A percentile compares a stretch with the other conserved stretches of the same genome.
phyloP scores from a whole-genome alignment of 2,329 filamentous ascomycete species.

The Microdochium nivale region DNA sequence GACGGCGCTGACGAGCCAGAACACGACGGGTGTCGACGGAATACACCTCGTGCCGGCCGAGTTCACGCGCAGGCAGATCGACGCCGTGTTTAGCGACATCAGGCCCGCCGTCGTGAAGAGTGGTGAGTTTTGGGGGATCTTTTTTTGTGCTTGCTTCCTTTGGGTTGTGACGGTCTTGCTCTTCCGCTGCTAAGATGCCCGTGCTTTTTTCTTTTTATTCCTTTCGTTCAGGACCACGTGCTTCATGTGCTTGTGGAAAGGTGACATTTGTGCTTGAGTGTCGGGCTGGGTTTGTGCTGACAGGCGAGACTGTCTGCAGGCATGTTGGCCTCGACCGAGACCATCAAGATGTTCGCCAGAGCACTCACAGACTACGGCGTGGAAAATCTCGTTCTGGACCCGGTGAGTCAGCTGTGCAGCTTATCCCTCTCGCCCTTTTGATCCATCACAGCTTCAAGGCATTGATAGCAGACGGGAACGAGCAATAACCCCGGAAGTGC shows the following conservation, averaged over 20 bases:
- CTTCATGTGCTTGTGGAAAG: too few relatives aligned
- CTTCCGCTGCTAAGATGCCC: too few relatives aligned
- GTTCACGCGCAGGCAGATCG: constrained; percentile 80
- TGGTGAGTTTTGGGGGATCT: constrained; percentile 41
- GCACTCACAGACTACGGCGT: constrained; percentile 51
- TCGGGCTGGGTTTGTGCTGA: too few relatives aligned
- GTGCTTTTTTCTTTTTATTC: neutral
- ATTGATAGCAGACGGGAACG: too few relatives aligned
- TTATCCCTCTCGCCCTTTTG: too few relatives aligned
- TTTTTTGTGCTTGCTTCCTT: neutral
- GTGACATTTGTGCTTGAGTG: too few relatives aligned
- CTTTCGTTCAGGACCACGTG: neutral
- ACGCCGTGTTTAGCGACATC: constrained; percentile 76
- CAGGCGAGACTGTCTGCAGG: constrained; percentile 35
- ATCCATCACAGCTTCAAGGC: too few relatives aligned
- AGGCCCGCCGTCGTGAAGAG: constrained; percentile 87
- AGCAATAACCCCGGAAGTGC: too few relatives aligned
- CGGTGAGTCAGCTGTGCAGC: too few relatives aligned
- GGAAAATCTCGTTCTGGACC: constrained; percentile 60
- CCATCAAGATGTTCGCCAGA: constrained; percentile 59
- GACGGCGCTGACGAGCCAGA: constrained; percentile 91
- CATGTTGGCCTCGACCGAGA: constrained; percentile 71
- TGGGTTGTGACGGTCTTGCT: neutral
- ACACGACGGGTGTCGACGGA: constrained; percentile 74
- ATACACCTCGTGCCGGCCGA: constrained; percentile 71